Percentiles rank a stretch among this genome's conserved stretches.
Evolutionary conservation across 2,329 filamentous ascomycete genomes (phyloP).

Genomic region (Mollisiaceae sp.): DNA sequence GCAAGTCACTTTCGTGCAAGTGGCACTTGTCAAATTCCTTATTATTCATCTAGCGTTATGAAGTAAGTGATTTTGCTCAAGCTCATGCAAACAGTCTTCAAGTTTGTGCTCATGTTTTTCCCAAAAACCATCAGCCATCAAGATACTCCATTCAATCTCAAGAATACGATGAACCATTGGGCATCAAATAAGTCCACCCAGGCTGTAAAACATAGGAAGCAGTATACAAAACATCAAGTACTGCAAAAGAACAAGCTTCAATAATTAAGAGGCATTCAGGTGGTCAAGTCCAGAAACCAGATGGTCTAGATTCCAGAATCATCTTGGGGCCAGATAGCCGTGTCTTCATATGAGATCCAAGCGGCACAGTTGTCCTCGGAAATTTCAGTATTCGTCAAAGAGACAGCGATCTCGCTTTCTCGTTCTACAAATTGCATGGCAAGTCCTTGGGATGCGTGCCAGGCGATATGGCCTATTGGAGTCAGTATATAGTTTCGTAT

Average conservation of each 20-base stretch:
- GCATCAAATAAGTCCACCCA: neutral
- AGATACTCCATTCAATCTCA: neutral
- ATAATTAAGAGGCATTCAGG: neutral
- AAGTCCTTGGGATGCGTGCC: slow-evolving; percentile 61
- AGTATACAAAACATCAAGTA: neutral
- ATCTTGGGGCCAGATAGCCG: slow-evolving; percentile 31
- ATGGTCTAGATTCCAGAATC: slow-evolving; percentile 38
- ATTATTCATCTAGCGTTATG: neutral
- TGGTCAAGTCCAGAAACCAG: neutral
- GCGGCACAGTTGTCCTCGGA: slow-evolving; percentile 33
- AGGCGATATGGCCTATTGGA: slow-evolving; percentile 44
- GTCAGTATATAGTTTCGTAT: too few relatives aligned
- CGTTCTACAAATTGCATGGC: slow-evolving; percentile 55
- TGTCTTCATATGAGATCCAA: slow-evolving; percentile 32
- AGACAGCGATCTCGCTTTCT: slow-evolving; percentile 31
- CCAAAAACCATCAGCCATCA: slow-evolving; percentile 1
- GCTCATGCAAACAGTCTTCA: neutral
- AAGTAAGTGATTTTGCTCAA: neutral
- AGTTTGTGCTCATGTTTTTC: neutral
- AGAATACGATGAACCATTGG: neutral
- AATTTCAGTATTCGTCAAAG: slow-evolving; percentile 25
- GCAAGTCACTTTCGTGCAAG: neutral
- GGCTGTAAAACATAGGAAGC: neutral
- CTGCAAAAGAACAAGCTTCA: neutral
- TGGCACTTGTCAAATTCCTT: neutral